Conservation (phyloP, 352 stramenopile genomes). For the Phytopythium litorale region DNA sequence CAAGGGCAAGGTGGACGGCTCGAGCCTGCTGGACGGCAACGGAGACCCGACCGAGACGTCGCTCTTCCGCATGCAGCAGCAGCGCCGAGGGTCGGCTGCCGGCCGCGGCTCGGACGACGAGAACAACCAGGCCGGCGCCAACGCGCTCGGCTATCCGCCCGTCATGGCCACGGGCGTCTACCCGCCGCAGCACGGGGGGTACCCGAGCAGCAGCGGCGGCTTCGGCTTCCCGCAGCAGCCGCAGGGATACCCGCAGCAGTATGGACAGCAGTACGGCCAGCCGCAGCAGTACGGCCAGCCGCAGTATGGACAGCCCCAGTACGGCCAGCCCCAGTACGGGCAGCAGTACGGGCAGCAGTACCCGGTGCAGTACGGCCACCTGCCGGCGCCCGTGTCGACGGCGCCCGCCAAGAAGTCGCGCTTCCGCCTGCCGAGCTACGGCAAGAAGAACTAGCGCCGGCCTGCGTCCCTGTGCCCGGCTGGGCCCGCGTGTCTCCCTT, state of each 20-base stretch:
- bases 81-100: constrained; percentile 23
- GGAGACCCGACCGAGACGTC: constrained; percentile 68
- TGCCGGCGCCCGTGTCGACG: constrained; percentile 49
- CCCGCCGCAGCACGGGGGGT: constrained; percentile 51
- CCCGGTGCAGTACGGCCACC: constrained; percentile 45
- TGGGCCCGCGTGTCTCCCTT: too few relatives aligned
- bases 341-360: constrained; percentile 44
- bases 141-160: constrained; percentile 31
- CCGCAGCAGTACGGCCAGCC: constrained; percentile 26
- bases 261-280: constrained; percentile 24
- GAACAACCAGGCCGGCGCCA: constrained; percentile 24
- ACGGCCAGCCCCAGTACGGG: constrained; percentile 20
- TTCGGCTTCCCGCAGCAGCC: constrained; percentile 21
- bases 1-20: constrained; percentile 81
- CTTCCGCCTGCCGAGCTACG: constrained; percentile 60
- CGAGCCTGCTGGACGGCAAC: constrained; percentile 78
- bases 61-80: constrained; percentile 58
- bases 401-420: constrained; percentile 55
- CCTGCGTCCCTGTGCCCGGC: neutral
- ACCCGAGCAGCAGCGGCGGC: constrained; percentile 12
- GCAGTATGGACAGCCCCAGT: constrained; percentile 21
- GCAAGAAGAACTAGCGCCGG: constrained; percentile 70
- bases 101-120: constrained; percentile 66
- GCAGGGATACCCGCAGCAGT: constrained; percentile 8
- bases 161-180: constrained; percentile 46